Conservation (phyloP, 306 rosid species). For the Gastrolobium villosum region DNA sequence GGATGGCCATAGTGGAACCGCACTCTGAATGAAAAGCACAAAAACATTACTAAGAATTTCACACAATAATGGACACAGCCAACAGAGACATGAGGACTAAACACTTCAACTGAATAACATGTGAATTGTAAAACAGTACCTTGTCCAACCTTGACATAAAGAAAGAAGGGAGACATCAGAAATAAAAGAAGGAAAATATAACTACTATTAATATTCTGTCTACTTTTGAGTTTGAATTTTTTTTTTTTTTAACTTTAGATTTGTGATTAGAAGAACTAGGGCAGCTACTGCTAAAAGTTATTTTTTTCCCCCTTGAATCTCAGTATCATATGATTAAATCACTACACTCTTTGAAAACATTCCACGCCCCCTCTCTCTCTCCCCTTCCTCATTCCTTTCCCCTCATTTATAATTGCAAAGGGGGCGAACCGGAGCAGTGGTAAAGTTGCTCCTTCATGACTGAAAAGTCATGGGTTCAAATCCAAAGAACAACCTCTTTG, state of each 20-base stretch:
- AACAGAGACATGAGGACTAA: slow-evolving; percentile 28
- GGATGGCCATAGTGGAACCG: slow-evolving; percentile 99
- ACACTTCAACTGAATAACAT: slow-evolving; percentile 24
- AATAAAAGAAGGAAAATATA: slow-evolving; percentile 25
- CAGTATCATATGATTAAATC: background rate
- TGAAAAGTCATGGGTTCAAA: too few species aligned
- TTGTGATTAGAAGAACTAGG: background rate
- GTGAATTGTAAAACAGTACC: background rate
- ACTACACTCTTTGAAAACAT: background rate
- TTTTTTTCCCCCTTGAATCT: background rate
- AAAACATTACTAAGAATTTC: slow-evolving; percentile 32
- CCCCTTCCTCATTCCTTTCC: background rate
- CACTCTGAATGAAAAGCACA: slow-evolving; percentile 73
- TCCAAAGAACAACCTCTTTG: too few species aligned
- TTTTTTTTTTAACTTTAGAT: background rate
- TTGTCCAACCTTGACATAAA: slow-evolving; percentile 14
- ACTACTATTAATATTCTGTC: background rate
- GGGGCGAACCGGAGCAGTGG: too few species aligned
- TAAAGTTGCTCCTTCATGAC: too few species aligned
- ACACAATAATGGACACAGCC: slow-evolving; percentile 37
- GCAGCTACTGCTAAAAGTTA: background rate
- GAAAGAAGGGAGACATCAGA: slow-evolving; percentile 7
- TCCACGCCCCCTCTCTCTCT: background rate
- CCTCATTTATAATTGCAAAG: background rate
- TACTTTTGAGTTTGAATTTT: background rate